phyloP scores from a whole-genome alignment of 768 basidiomycete genomes.

The Suillus subalutaceus region DNA sequence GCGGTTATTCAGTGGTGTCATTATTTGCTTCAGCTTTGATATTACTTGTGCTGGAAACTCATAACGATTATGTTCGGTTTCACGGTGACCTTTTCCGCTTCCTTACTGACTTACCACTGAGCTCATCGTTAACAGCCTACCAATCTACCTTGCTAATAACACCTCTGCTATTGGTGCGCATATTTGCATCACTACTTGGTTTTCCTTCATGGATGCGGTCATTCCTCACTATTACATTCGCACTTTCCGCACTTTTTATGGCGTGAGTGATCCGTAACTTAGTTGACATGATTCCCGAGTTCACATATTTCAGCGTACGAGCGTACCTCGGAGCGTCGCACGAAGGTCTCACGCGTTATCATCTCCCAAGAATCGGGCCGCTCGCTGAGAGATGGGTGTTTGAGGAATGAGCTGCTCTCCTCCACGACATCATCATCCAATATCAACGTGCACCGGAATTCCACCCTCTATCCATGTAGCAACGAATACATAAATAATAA shows the following conservation, averaged over 20 bases:
- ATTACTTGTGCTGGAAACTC: conserved; percentile 73
- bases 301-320: conserved; percentile 40
- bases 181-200: conserved; percentile 55
- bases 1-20: conserved; percentile 6
- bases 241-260: conserved; percentile 51
- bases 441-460: background rate
- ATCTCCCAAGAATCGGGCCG: conserved; percentile 63
- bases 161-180: conserved; percentile 58
- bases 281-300: background rate
- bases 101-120: conserved; percentile 11
- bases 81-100: conserved; percentile 53
- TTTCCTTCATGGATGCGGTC: conserved; percentile 56
- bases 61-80: conserved; percentile 77
- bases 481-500: background rate
- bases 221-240: conserved; percentile 48
- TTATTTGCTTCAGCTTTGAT: conserved; percentile 49
- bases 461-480: background rate
- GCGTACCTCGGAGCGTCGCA: conserved; percentile 57
- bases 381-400: conserved; percentile 71
- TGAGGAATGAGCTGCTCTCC: conserved; percentile 50
- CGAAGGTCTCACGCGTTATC: conserved; percentile 56
- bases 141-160: conserved; percentile 75
- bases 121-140: conserved; percentile 54
- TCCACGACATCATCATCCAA: background rate
- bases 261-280: conserved; percentile 44